Evolutionary conservation across 2,329 filamentous ascomycete species (phyloP).

Genomic region (Periconia digitata): DNA sequence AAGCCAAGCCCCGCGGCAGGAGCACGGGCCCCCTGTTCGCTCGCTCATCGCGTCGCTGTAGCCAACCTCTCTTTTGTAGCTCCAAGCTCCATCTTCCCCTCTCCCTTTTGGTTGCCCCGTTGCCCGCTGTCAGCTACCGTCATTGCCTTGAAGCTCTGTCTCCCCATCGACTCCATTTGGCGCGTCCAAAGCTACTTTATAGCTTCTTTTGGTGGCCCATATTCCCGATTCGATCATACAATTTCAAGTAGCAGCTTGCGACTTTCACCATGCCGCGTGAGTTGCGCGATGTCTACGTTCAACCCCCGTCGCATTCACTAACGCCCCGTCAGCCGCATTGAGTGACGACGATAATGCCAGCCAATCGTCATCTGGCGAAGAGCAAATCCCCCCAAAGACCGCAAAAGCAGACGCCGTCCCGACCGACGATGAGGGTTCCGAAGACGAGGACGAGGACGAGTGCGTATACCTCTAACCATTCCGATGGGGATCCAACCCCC

Average conservation of each 20-base stretch:
- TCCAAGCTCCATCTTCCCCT: background rate
- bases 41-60: background rate
- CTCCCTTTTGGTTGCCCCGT: no score
- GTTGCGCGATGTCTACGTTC: conserved; percentile 12
- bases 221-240: background rate
- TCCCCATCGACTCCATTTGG: background rate
- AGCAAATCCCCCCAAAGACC: conserved; percentile 29
- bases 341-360: conserved; percentile 39
- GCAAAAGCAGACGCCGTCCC: conserved; percentile 10
- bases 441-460: conserved; percentile 46
- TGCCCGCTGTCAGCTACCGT: background rate
- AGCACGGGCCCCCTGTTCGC: background rate
- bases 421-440: conserved; percentile 26
- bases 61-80: background rate
- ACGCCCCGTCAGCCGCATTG: conserved; percentile 39
- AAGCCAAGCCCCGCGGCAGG: background rate
- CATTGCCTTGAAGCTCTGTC: background rate
- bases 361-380: conserved; percentile 29
- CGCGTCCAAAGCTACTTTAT: no score
- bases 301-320: conserved; percentile 10
- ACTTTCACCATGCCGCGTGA: conserved; percentile 37
- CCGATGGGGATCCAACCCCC: no score
- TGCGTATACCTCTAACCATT: conserved; percentile 34
- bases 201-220: no score
- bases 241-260: background rate